These are phyloP conservation scores for Dispira parvispora DNA, from an alignment of 192 early-diverging fungal species.

Conservation along the genomic window DNA sequence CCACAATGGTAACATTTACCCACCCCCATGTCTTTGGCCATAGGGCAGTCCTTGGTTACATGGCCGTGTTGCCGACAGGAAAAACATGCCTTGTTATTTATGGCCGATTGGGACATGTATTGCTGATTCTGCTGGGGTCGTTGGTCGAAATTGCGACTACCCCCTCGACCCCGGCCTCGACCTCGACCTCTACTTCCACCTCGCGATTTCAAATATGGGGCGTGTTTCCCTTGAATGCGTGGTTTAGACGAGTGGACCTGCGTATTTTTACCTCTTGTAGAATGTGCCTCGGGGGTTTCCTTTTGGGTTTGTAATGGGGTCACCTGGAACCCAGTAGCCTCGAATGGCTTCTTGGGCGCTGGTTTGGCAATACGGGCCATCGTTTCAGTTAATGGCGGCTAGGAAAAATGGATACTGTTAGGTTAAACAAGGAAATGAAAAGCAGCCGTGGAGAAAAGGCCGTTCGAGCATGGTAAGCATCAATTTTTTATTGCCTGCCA, in stretches of 20 bases:
- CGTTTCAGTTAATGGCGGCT: constrained; percentile 1
- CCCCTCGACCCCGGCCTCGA: too few relatives aligned
- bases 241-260: neutral
- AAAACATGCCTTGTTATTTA: constrained; percentile 48
- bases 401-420: neutral
- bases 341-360: constrained; percentile 31
- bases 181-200: neutral
- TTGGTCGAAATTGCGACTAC: neutral
- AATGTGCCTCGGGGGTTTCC: neutral
- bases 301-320: neutral
- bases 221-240: neutral
- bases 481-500: neutral
- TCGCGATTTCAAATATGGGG: neutral
- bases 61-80: constrained; percentile 73
- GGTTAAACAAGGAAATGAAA: neutral
- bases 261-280: neutral
- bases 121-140: neutral
- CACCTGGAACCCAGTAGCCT: constrained; percentile 24
- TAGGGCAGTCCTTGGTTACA: constrained; percentile 65
- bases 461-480: too few relatives aligned
- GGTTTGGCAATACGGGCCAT: constrained; percentile 44
- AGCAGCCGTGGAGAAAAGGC: too few relatives aligned
- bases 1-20: constrained; percentile 85
- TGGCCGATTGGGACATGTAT: neutral
- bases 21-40: constrained; percentile 25